phyloP scores from a whole-genome alignment of 2,329 filamentous ascomycete species.

The Grosmannia huntii region DNA sequence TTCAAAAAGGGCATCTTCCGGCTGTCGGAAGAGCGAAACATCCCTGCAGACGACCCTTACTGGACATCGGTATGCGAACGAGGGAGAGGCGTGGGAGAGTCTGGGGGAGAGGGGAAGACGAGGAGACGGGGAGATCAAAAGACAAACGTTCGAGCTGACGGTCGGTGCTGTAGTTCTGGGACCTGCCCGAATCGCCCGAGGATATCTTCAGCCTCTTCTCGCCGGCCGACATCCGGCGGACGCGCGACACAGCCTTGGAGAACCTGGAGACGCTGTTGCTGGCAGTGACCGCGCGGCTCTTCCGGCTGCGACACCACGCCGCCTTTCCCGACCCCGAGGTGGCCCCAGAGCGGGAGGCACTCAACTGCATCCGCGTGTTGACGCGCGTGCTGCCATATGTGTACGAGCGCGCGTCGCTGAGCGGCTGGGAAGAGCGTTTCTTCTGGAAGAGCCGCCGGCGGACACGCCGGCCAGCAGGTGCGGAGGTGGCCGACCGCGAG shows the following conservation, averaged over 20 bases:
- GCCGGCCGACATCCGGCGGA: slow-evolving; percentile 74
- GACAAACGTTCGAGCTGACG: no score
- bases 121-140: no score
- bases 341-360: slow-evolving; percentile 72
- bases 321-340: slow-evolving; percentile 81
- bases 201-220: slow-evolving; percentile 96
- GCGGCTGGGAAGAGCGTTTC: slow-evolving; percentile 81
- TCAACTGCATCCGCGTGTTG: slow-evolving; percentile 88
- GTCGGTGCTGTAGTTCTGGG: slow-evolving; percentile 67
- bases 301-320: slow-evolving; percentile 72
- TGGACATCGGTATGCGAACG: slow-evolving; percentile 62
- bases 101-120: no score
- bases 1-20: slow-evolving; percentile 98
- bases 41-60: slow-evolving; percentile 77
- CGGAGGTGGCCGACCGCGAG: slow-evolving; percentile 42
- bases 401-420: slow-evolving; percentile 76
- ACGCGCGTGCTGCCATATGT: slow-evolving; percentile 83
- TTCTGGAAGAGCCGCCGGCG: slow-evolving; percentile 76
- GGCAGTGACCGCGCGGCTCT: slow-evolving; percentile 70
- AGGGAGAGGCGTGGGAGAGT: slow-evolving; percentile 2
- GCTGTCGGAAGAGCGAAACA: slow-evolving; percentile 81
- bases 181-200: slow-evolving; percentile 86
- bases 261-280: slow-evolving; percentile 85
- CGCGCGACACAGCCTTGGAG: slow-evolving; percentile 69
- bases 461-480: slow-evolving; percentile 30